These are phyloP conservation scores for Suhomyces sp. DNA, from an alignment of 805 yeast genomes.

Conservation along the genomic window DNA sequence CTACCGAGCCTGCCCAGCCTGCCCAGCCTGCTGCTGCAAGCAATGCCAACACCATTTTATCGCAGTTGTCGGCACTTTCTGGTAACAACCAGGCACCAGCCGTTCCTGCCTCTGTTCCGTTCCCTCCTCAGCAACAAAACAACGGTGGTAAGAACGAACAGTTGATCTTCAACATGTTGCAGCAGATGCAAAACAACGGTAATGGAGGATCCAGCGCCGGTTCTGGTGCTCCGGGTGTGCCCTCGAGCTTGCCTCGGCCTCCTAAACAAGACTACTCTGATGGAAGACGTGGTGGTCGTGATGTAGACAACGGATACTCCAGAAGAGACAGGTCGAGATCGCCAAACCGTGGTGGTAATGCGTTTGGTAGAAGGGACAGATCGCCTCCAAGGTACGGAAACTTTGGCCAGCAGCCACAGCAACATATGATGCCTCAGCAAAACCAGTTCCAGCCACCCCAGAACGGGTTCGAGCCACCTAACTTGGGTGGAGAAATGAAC, in stretches of 20 bases:
- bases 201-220: conserved; percentile 7
- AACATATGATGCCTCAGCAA: background rate
- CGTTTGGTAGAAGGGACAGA: conserved; percentile 21
- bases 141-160: conserved; percentile 20
- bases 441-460: conserved; percentile 6
- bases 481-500: conserved; percentile 48
- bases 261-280: conserved; percentile 15
- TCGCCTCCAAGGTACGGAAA: conserved; percentile 25
- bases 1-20: conserved; percentile 27
- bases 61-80: conserved; percentile 42
- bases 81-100: conserved; percentile 11
- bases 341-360: conserved; percentile 33
- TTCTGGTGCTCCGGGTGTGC: conserved; percentile 6
- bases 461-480: conserved; percentile 5
- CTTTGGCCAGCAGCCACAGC: conserved; percentile 9
- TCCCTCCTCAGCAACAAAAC: conserved; percentile 9
- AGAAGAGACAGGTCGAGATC: conserved; percentile 56
- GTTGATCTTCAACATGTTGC: conserved; percentile 50
- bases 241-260: conserved; percentile 6
- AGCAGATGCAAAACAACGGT: conserved; percentile 42
- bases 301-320: conserved; percentile 31
- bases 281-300: conserved; percentile 30
- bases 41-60: conserved; percentile 39
- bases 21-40: conserved; percentile 14
- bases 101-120: conserved; percentile 10